A percentile compares a stretch with the other conserved stretches of the same genome.
phyloP scores from a whole-genome alignment of 208 protist genomes.

The Tetramitus jugosus region DNA sequence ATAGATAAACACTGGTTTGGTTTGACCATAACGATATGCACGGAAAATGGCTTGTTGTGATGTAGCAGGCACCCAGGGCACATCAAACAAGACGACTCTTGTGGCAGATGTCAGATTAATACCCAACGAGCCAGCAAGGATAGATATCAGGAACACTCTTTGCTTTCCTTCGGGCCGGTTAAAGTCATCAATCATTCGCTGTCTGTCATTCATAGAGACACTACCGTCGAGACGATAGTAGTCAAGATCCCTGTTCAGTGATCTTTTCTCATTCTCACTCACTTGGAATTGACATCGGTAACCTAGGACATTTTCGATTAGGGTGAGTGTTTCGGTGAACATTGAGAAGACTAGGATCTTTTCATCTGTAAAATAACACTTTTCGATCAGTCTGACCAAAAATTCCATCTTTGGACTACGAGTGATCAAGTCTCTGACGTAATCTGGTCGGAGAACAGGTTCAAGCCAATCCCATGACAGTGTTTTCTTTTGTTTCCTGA shows the following conservation, averaged over 20 bases:
- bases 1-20: constrained; percentile 71
- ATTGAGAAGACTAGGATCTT: constrained; percentile 31
- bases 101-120: constrained; percentile 80
- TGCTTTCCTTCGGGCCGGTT: constrained; percentile 34
- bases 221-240: constrained; percentile 47
- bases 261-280: neutral
- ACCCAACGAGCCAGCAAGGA: constrained; percentile 74
- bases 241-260: neutral
- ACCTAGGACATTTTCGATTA: constrained; percentile 15
- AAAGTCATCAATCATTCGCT: constrained; percentile 54
- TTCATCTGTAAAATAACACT: neutral
- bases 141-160: constrained; percentile 74
- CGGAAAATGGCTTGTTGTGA: constrained; percentile 82
- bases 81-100: constrained; percentile 86
- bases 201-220: constrained; percentile 49
- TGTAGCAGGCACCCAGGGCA: constrained; percentile 75
- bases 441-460: neutral
- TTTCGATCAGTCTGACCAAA: constrained; percentile 23
- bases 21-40: constrained; percentile 83
- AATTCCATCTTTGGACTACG: constrained; percentile 19
- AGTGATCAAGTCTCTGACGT: neutral
- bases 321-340: constrained; percentile 29
- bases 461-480: no score
- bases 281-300: neutral
- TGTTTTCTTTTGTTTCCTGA: neutral